Evolutionary conservation across 169 alveolate genomes (phyloP), one percentile per base, ranked within the genome.

Genomic region (Eimeria praecox): DNA sequence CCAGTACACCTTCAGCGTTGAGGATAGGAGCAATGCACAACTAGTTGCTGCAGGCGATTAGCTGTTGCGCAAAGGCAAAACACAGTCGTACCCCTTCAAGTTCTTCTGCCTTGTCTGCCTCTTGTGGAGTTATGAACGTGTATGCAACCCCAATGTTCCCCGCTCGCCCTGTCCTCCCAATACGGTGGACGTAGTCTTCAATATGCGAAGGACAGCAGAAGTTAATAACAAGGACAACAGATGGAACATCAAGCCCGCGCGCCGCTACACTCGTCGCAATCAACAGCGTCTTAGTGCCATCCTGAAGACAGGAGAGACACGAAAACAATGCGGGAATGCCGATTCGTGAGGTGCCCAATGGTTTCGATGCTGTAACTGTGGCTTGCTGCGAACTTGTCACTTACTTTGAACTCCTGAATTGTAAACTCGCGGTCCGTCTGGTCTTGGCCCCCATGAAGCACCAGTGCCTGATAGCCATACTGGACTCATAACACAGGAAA

Each of bases 101-200:
- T 92, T 99, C 99, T 77, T 98, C 98, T 3, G 99, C 99, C 95
- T 99, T 97, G 52, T 98, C 98, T 66, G 99, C 99, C 52, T 99
- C 99, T 33, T 96, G 97, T 49, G 99, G 98, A 16, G 98, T 96
- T 24, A 99, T 97, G 95, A 99, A 99, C 42, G 99, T 99, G 94
- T 98, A 98, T 5, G 99, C 99, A 20, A 99, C 98, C 24, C 99
- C 99, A 56, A 99, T 98, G 73, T 97, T 98, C 24, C 99, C 99
- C 9, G 99, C 99, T 62, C 99, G 95, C 3, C 99, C 99, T 1
- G 99, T 99, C 90, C 99, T 97, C 4, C 99, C 99, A 38, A 99
- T 99, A 94, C 99, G 97, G 97, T 99, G 99, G 33, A 99, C 99
- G 96, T 99, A 99, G 97, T 99, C 99, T 91, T 99, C 99, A 97